These are phyloP conservation scores for Telfairia occidentalis DNA, from an alignment of 331 rosid species.

Conservation along the genomic window DNA sequence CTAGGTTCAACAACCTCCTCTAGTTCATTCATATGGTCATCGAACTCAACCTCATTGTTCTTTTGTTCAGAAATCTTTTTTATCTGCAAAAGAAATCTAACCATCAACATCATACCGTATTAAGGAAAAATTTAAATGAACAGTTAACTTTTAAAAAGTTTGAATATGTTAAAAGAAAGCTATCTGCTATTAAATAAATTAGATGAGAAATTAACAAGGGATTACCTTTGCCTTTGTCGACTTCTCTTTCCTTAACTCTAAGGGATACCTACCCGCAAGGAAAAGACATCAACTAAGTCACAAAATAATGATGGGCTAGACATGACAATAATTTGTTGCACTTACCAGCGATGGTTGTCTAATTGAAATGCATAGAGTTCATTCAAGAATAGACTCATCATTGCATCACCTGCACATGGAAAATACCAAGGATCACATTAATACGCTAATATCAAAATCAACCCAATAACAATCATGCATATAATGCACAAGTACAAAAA, in stretches of 20 bases:
- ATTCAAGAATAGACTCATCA: conserved; percentile 91
- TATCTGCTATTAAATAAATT: background rate
- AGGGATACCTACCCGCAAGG: conserved; percentile 62
- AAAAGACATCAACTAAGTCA: conserved; percentile 3
- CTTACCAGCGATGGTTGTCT: conserved; percentile 80
- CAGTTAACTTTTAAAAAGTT: background rate
- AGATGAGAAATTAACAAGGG: conserved; percentile 9
- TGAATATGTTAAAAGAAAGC: background rate
- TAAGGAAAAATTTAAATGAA: background rate
- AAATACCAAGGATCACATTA: conserved; percentile 7
- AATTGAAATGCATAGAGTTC: conserved; percentile 94
- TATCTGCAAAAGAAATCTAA: conserved; percentile 34
- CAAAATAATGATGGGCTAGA: background rate
- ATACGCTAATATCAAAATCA: background rate
- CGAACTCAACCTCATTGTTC: conserved; percentile 18
- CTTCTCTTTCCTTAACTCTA: conserved; percentile 91
- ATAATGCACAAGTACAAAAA: background rate
- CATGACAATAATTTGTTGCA: background rate
- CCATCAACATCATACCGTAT: conserved; percentile 3
- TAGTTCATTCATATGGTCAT: conserved; percentile 29
- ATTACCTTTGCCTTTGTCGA: conserved; percentile 73
- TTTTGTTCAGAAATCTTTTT: conserved; percentile 46
- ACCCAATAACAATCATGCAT: conserved; percentile 4
- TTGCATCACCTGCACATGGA: conserved; percentile 60
- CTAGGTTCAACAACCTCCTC: conserved; percentile 28